Evolutionary conservation across 805 yeast species (phyloP).

Genomic region (Yamadazyma kitorensis): DNA sequence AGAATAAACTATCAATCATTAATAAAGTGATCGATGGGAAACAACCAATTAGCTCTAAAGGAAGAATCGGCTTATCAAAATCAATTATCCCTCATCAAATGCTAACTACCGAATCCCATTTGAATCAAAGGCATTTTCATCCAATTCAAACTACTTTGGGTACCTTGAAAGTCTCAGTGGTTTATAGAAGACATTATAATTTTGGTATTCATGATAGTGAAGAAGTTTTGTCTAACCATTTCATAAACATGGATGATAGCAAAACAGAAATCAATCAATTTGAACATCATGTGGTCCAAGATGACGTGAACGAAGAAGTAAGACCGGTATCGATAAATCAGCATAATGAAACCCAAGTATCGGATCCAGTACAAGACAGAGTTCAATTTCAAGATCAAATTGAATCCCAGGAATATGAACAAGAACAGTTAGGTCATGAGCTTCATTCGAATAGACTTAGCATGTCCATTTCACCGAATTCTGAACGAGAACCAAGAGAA

Average conservation of each 20-base stretch:
- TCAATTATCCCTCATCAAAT: slow-evolving; percentile 48
- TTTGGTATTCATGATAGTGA: slow-evolving; percentile 70
- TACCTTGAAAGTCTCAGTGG: slow-evolving; percentile 66
- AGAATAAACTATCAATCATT: slow-evolving; percentile 48
- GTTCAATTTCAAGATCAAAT: too few relatives aligned
- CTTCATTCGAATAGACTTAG: too few relatives aligned
- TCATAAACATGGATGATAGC: slow-evolving; percentile 43
- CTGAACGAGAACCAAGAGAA: slow-evolving; percentile 1
- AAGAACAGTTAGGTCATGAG: neutral
- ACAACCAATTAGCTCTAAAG: slow-evolving; percentile 73
- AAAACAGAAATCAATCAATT: too few relatives aligned
- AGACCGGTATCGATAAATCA: too few relatives aligned
- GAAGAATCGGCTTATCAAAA: slow-evolving; percentile 81
- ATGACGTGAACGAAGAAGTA: too few relatives aligned
- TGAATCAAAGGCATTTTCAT: slow-evolving; percentile 59
- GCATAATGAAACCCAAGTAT: too few relatives aligned
- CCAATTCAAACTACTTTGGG: slow-evolving; percentile 80
- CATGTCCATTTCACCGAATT: slow-evolving; percentile 26
- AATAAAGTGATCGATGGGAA: slow-evolving; percentile 73
- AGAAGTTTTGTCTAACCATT: slow-evolving; percentile 56
- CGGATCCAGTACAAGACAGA: too few relatives aligned
- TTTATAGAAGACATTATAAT: slow-evolving; percentile 69
- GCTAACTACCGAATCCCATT: slow-evolving; percentile 43
- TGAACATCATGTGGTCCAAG: too few relatives aligned
- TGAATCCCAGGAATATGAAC: neutral